These are phyloP conservation scores for Venturia pyrina DNA, from an alignment of 2,329 filamentous ascomycete genomes.

Conservation along the genomic window DNA sequence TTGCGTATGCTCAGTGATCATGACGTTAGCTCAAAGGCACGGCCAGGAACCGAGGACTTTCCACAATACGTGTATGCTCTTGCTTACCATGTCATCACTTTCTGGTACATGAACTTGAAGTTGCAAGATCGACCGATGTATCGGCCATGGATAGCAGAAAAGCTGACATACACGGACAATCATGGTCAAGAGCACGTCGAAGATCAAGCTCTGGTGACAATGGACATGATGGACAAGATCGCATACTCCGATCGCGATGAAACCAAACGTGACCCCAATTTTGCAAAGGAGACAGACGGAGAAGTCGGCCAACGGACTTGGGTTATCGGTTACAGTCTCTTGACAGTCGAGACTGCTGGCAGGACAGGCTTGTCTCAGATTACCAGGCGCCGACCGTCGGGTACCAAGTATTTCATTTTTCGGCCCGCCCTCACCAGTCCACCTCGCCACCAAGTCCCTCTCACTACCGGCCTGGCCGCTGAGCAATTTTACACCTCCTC, in stretches of 20 bases:
- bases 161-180: conserved; percentile 63
- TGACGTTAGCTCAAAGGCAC: conserved; percentile 13
- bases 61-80: conserved; percentile 90
- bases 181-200: conserved; percentile 63
- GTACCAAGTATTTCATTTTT: conserved; percentile 31
- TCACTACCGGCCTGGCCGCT: conserved; percentile 28
- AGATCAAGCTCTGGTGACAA: conserved; percentile 85
- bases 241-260: conserved; percentile 80
- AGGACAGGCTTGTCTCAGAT: conserved; percentile 59
- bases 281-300: conserved; percentile 54
- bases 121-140: conserved; percentile 73
- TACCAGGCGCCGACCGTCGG: conserved; percentile 56
- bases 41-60: conserved; percentile 55
- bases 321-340: conserved; percentile 63
- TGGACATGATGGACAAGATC: conserved; percentile 89
- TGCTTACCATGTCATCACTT: conserved; percentile 90
- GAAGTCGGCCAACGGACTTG: conserved; percentile 58
- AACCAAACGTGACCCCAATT: conserved; percentile 55
- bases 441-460: conserved; percentile 31
- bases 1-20: conserved; percentile 17
- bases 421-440: conserved; percentile 27
- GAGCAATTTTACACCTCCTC: conserved; percentile 37
- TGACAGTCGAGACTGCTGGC: conserved; percentile 63
- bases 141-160: conserved; percentile 83
- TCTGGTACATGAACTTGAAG: conserved; percentile 90